Evolutionary conservation across 2,329 filamentous ascomycete genomes (phyloP).

Genomic region (Sphaerulina populicola): DNA sequence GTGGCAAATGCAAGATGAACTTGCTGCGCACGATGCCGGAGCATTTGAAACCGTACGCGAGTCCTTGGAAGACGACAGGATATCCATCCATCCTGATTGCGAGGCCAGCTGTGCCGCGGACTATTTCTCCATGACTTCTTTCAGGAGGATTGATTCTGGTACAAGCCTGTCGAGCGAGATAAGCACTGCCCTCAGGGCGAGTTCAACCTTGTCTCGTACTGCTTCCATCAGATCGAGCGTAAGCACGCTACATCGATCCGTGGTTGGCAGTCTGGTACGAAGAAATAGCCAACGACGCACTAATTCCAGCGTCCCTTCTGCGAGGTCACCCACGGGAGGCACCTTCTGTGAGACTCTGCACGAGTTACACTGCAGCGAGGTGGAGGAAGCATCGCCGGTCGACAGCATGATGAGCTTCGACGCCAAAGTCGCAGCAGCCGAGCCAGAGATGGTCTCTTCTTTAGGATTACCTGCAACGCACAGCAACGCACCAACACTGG

Average conservation of each 20-base stretch:
- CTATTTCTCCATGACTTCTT: conserved; percentile 27
- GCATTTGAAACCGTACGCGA: conserved; percentile 12
- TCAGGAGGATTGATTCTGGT: conserved; percentile 19
- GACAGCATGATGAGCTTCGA: background rate
- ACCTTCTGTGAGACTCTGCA: conserved; percentile 35
- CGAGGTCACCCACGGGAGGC: conserved; percentile 28
- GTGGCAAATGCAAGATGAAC: conserved; percentile 1
- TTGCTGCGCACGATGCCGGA: conserved; percentile 1
- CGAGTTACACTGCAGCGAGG: conserved; percentile 35
- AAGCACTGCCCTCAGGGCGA: conserved; percentile 14
- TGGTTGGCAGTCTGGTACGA: conserved; percentile 25
- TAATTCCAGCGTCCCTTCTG: conserved; percentile 8
- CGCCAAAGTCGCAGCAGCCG: background rate
- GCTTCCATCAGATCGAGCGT: conserved; percentile 34
- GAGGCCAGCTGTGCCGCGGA: conserved; percentile 36
- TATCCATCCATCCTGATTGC: conserved; percentile 41
- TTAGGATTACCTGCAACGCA: background rate
- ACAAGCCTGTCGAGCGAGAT: conserved; percentile 17
- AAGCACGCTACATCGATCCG: conserved; percentile 26
- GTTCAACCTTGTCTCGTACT: conserved; percentile 26
- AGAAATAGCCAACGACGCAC: conserved; percentile 15
- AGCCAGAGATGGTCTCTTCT: background rate
- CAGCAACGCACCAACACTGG: conserved; percentile 11
- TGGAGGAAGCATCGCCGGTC: conserved; percentile 2
- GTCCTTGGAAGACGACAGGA: conserved; percentile 19